Conservation (phyloP, 2,329 filamentous ascomycete species). For the Curvularia sp. region DNA sequence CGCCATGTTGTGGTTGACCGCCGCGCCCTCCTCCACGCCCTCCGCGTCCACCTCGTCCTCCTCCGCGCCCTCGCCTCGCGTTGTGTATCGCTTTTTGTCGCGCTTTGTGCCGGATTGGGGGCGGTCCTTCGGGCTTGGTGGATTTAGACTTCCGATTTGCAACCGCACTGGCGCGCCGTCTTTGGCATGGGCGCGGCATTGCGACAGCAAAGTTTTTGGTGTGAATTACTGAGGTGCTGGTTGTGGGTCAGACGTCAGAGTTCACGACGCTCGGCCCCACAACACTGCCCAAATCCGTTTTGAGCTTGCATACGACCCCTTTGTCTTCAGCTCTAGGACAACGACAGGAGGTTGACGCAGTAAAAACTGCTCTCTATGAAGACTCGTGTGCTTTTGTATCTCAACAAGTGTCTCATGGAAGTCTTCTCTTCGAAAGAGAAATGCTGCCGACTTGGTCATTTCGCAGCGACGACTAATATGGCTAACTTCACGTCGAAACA, state of each 20-base stretch:
- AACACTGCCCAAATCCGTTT: conserved; percentile 7
- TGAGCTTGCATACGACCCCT: conserved; percentile 4
- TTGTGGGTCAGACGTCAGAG: conserved; percentile 16
- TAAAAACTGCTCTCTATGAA: neutral
- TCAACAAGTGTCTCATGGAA: neutral
- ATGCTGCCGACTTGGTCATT: neutral
- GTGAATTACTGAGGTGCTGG: conserved; percentile 1
- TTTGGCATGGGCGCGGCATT: conserved; percentile 39
- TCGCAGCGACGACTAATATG: neutral
- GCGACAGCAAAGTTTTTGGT: conserved; percentile 2
- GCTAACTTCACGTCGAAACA: neutral
- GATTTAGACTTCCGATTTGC: conserved; percentile 26
- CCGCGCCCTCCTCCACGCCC: conserved; percentile 8
- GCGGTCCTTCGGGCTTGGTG: conserved; percentile 24
- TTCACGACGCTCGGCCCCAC: conserved; percentile 19
- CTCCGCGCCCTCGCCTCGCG: conserved; percentile 17
- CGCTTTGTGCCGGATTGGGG: conserved; percentile 28
- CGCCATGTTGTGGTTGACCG: conserved; percentile 9
- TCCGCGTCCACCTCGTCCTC: conserved; percentile 4
- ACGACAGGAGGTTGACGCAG: neutral
- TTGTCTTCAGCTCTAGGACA: neutral
- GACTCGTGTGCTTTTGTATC: neutral
- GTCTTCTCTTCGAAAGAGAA: neutral
- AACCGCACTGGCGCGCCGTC: conserved; percentile 34
- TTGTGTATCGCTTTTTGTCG: conserved; percentile 32